These are phyloP conservation scores for Kodamaea sp. DNA, from an alignment of 1,139 yeast genomes.

Conservation along the genomic window DNA sequence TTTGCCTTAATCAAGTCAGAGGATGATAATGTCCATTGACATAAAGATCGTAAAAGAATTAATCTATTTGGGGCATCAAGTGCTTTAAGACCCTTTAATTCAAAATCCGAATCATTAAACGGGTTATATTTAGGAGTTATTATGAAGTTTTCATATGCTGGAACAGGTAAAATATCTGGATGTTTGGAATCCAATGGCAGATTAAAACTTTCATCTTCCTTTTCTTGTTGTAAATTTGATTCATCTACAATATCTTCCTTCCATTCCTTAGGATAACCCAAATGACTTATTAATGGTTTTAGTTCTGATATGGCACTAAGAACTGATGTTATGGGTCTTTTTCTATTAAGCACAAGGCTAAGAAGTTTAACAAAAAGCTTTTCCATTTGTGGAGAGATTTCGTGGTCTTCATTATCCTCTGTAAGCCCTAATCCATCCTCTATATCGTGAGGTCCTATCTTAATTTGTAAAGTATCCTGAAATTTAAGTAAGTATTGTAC, in stretches of 20 bases:
- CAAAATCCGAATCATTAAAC: constrained; percentile 37
- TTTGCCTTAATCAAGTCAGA: constrained; percentile 42
- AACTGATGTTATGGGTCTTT: constrained; percentile 29
- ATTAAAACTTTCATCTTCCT: constrained; percentile 11
- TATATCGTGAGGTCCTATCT: constrained; percentile 46
- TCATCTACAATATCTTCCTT: constrained; percentile 9
- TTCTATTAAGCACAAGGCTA: constrained; percentile 40
- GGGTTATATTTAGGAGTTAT: constrained; percentile 24
- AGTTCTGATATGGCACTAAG: constrained; percentile 41
- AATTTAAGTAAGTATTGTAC: constrained; percentile 46
- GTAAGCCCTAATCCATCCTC: constrained; percentile 47
- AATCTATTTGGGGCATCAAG: constrained; percentile 42
- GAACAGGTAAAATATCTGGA: constrained; percentile 32
- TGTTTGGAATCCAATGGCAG: constrained; percentile 36
- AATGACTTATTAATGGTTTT: constrained; percentile 25
- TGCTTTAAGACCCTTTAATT: constrained; percentile 35
- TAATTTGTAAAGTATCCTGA: constrained; percentile 26
- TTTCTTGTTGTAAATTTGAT: constrained; percentile 14
- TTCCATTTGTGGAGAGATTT: constrained; percentile 34
- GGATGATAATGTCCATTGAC: constrained; percentile 46
- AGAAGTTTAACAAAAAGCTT: constrained; percentile 33
- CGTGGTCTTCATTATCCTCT: constrained; percentile 2
- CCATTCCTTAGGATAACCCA: constrained; percentile 24
- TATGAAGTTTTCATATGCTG: constrained; percentile 5
- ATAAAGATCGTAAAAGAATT: constrained; percentile 41